These are phyloP conservation scores for Globisporangium alternatum DNA, from an alignment of 352 stramenopile genomes.

Conservation along the genomic window DNA sequence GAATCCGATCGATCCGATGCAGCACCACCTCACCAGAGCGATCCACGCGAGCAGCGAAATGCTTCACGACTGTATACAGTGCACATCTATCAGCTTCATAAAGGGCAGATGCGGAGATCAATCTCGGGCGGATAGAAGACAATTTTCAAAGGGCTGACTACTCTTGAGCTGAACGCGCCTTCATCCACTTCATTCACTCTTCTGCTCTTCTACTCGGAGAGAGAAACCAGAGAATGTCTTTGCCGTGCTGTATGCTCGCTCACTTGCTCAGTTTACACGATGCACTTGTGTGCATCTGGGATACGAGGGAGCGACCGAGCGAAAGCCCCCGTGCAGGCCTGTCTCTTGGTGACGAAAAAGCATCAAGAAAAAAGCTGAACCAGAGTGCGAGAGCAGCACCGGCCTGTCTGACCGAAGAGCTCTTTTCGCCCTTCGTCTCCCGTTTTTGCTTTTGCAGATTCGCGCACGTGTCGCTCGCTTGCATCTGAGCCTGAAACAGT, in stretches of 20 bases:
- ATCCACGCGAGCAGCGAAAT: neutral
- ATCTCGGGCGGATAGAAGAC: too few relatives aligned
- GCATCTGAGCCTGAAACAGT: constrained; percentile 1
- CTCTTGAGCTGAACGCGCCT: too few relatives aligned
- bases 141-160: too few relatives aligned
- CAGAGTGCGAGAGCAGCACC: neutral
- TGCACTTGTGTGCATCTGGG: neutral
- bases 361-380: constrained; percentile 2
- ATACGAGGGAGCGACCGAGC: neutral
- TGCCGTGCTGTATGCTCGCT: neutral
- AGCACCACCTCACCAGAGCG: neutral
- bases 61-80: neutral
- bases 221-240: too few relatives aligned
- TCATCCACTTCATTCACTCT: neutral
- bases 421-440: neutral
- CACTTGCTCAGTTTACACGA: neutral
- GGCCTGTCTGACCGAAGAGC: neutral
- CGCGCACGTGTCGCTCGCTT: neutral
- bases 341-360: constrained; percentile 6
- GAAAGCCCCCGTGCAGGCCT: neutral
- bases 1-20: constrained; percentile 6
- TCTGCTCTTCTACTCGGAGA: neutral
- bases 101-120: too few relatives aligned
- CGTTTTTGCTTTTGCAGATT: neutral
- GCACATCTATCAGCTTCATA: too few relatives aligned